Conservation (phyloP, 2,329 filamentous ascomycete genomes). For the Aaosphaeria pasadenensis region DNA sequence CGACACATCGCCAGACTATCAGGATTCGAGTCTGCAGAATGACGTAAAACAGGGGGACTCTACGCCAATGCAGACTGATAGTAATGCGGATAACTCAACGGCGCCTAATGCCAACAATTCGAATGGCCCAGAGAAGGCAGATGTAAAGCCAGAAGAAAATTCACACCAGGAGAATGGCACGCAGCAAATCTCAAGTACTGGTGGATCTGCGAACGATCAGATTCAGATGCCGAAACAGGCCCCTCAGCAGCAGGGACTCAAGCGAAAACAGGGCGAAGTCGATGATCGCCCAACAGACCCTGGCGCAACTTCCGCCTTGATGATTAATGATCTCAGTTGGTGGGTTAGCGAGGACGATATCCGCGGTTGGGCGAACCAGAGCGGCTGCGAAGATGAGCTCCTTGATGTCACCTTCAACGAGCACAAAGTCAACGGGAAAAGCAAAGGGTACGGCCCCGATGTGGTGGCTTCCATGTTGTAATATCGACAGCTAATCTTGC, state of each 20-base stretch:
- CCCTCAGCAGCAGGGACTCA: slow-evolving; percentile 55
- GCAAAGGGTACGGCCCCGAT: slow-evolving; percentile 72
- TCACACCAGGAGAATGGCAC: slow-evolving; percentile 26
- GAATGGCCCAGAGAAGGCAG: slow-evolving; percentile 17
- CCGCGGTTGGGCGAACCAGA: slow-evolving; percentile 77
- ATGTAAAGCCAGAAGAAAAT: slow-evolving; percentile 12
- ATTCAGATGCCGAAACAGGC: slow-evolving; percentile 40
- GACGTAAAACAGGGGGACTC: slow-evolving; percentile 22
- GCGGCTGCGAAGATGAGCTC: slow-evolving; percentile 78
- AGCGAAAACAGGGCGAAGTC: slow-evolving; percentile 58
- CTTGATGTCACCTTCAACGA: slow-evolving; percentile 96
- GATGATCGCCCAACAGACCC: slow-evolving; percentile 56
- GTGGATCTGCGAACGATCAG: slow-evolving; percentile 35
- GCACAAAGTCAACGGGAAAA: slow-evolving; percentile 98
- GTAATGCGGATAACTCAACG: slow-evolving; percentile 16
- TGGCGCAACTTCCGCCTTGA: slow-evolving; percentile 66
- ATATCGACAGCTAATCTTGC: slow-evolving; percentile 4
- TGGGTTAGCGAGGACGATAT: slow-evolving; percentile 92
- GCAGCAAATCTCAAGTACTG: slow-evolving; percentile 45
- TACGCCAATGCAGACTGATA: slow-evolving; percentile 30
- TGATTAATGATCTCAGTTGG: slow-evolving; percentile 91
- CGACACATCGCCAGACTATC: slow-evolving; percentile 40
- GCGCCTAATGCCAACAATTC: slow-evolving; percentile 8
- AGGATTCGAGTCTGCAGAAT: slow-evolving; percentile 20
- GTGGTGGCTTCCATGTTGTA: background rate